Evolutionary conservation across 2,329 filamentous ascomycete species (phyloP).

Genomic region (Rutstroemia sp.): DNA sequence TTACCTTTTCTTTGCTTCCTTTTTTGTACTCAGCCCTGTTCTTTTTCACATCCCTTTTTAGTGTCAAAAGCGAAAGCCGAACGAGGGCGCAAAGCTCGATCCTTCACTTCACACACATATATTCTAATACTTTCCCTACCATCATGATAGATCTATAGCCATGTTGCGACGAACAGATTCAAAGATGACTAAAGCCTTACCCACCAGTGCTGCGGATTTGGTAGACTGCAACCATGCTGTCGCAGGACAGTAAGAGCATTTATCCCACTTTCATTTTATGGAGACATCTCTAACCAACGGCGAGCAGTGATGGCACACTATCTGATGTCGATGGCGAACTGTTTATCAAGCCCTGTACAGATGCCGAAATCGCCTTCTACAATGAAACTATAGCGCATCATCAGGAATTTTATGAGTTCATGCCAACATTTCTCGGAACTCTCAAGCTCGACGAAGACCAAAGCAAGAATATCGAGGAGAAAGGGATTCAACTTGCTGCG

Average conservation of each 20-base stretch:
- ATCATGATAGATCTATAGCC: constrained; percentile 29
- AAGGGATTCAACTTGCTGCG: constrained; percentile 33
- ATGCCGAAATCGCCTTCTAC: constrained; percentile 84
- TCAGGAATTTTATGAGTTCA: constrained; percentile 67
- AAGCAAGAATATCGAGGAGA: constrained; percentile 42
- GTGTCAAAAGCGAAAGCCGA: constrained; percentile 9
- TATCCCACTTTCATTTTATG: not conserved
- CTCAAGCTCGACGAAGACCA: constrained; percentile 57
- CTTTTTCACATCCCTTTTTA: not conserved
- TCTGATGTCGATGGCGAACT: constrained; percentile 76
- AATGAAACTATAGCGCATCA: constrained; percentile 57
- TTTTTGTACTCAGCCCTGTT: constrained; percentile 9
- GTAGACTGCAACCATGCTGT: constrained; percentile 68
- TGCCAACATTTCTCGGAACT: constrained; percentile 80
- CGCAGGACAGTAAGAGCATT: constrained; percentile 68
- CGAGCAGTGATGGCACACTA: constrained; percentile 74
- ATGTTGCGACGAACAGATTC: constrained; percentile 9
- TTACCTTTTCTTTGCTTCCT: no score
- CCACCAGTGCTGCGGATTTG: constrained; percentile 45
- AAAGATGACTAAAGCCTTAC: constrained; percentile 36
- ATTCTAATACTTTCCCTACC: constrained; percentile 16
- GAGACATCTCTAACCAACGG: constrained; percentile 7
- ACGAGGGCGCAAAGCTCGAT: constrained; percentile 8
- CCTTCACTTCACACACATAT: not conserved
- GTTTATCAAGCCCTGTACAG: constrained; percentile 90